A percentile compares a stretch with the other conserved stretches of the same genome.
These are phyloP conservation scores for Diaporthe ilicicola DNA, from an alignment of 2,329 filamentous ascomycete species.

Conservation along the genomic window DNA sequence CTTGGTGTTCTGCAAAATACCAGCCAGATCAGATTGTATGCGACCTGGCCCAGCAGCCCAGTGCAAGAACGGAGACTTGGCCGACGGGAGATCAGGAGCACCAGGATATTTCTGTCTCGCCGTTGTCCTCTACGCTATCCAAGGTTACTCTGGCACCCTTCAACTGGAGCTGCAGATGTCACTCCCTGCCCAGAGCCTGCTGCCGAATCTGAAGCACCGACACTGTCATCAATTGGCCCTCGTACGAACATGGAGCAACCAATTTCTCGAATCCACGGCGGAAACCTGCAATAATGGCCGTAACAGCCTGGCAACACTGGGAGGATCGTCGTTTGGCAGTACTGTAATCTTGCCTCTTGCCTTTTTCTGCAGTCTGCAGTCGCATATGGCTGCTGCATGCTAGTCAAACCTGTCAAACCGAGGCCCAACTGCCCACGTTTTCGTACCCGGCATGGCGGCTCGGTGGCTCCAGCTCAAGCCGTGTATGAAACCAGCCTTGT, in stretches of 20 bases:
- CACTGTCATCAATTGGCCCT: slow-evolving; percentile 25
- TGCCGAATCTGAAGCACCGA: slow-evolving; percentile 12
- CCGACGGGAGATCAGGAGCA: background rate
- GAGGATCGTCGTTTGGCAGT: background rate
- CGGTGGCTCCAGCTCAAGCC: slow-evolving; percentile 9
- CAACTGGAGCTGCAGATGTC: background rate
- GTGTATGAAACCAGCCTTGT: slow-evolving; percentile 11
- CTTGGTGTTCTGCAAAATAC: background rate
- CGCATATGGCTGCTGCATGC: background rate
- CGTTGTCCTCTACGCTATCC: background rate
- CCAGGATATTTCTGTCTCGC: background rate
- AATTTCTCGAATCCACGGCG: slow-evolving; percentile 18
- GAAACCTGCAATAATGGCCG: slow-evolving; percentile 9
- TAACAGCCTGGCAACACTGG: background rate
- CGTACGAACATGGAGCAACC: slow-evolving; percentile 20
- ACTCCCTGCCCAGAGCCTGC: slow-evolving; percentile 11
- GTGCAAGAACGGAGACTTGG: slow-evolving; percentile 12
- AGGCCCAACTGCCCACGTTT: background rate
- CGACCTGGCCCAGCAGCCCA: background rate
- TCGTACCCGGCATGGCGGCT: slow-evolving; percentile 7
- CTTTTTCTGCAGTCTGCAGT: too few relatives aligned
- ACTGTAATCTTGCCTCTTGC: slow-evolving; percentile 9
- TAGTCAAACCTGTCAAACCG: background rate
- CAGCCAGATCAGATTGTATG: background rate
- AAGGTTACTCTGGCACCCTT: background rate